Evolutionary conservation across 441 rosid species (phyloP).

Genomic region (Isatis lusitanica): DNA sequence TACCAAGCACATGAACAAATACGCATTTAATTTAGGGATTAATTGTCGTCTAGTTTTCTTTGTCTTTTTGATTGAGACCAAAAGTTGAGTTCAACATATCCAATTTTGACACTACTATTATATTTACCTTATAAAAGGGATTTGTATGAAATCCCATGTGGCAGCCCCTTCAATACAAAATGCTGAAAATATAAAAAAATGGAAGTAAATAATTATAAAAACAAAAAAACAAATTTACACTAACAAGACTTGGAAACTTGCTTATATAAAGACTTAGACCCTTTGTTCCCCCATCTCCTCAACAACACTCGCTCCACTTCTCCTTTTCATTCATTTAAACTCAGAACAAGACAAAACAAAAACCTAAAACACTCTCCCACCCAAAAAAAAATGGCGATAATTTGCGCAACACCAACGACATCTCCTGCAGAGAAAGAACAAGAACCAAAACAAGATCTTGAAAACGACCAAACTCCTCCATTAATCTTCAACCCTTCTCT

Average conservation of each 20-base stretch:
- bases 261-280: conserved; percentile 28
- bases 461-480: conserved; percentile 26
- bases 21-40: conserved; percentile 23
- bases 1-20: conserved; percentile 28
- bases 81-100: conserved; percentile 13
- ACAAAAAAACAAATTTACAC: conserved; percentile 16
- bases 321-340: conserved; percentile 12
- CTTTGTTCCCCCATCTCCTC: conserved; percentile 36
- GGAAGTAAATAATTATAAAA: not conserved
- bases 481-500: conserved; percentile 34
- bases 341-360: conserved; percentile 28
- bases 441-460: conserved; percentile 26
- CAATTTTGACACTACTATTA: not conserved
- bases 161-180: conserved; percentile 15
- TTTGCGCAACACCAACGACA: conserved; percentile 24
- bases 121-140: conserved; percentile 16
- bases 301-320: conserved; percentile 28
- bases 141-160: conserved; percentile 28
- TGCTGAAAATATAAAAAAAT: not conserved
- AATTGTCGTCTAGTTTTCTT: conserved; percentile 25
- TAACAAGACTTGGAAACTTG: conserved; percentile 23
- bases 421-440: conserved; percentile 28
- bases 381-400: conserved; percentile 29
- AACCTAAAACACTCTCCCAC: conserved; percentile 3
- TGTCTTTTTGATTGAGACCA: conserved; percentile 29